phyloP scores from a whole-genome alignment of 176 grass and related monocot species.

The Musa schizocarpa region DNA sequence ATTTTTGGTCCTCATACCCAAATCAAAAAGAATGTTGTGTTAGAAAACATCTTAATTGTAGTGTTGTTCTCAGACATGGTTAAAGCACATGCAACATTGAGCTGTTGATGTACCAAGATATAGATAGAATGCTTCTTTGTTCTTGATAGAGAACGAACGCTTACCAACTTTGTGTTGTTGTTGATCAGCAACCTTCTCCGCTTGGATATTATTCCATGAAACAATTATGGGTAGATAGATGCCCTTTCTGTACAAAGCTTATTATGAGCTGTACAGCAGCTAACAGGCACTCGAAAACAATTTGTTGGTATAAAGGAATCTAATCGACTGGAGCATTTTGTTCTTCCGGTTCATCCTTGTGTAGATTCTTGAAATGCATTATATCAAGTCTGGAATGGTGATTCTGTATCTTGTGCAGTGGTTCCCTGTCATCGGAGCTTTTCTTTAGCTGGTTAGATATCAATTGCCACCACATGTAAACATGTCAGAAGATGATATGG shows the following conservation, averaged over 20 bases:
- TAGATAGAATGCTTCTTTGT: too few relatives aligned
- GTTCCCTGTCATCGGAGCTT: not conserved
- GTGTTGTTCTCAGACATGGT: too few relatives aligned
- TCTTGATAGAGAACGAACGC: too few relatives aligned
- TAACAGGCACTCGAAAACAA: not conserved
- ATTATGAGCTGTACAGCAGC: not conserved
- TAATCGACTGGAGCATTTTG: not conserved
- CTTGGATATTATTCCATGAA: too few relatives aligned
- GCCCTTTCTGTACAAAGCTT: too few relatives aligned
- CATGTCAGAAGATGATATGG: not conserved
- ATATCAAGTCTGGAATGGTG: not conserved
- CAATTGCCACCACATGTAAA: not conserved
- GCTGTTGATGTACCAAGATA: too few relatives aligned
- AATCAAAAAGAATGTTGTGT: too few relatives aligned
- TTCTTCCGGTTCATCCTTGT: not conserved
- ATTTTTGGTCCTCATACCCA: not conserved
- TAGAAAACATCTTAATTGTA: too few relatives aligned
- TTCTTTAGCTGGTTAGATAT: not conserved
- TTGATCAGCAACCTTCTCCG: too few relatives aligned
- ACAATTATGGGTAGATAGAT: too few relatives aligned
- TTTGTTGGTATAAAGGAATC: not conserved
- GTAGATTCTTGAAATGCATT: not conserved
- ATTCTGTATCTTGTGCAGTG: not conserved
- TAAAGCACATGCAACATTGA: too few relatives aligned
- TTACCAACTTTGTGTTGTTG: too few relatives aligned